phyloP scores from a whole-genome alignment of 2,329 filamentous ascomycete genomes.

The Arachnomyces sp. region DNA sequence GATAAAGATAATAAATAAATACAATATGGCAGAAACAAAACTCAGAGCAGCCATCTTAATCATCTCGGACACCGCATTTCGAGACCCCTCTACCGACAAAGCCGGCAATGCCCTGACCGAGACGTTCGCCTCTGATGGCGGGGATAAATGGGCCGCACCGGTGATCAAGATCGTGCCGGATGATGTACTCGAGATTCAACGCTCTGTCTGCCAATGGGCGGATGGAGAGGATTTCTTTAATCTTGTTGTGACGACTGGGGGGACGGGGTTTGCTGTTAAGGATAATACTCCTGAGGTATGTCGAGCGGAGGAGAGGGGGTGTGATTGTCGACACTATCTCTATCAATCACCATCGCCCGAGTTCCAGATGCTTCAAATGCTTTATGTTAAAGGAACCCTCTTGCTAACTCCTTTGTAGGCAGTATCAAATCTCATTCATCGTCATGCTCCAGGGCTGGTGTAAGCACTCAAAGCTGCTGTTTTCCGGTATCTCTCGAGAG shows the following conservation, averaged over 20 bases:
- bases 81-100: slow-evolving; percentile 70
- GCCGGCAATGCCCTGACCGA: slow-evolving; percentile 58
- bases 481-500: not conserved
- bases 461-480: slow-evolving; percentile 31
- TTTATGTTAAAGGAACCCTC: slow-evolving; percentile 6
- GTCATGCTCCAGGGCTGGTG: slow-evolving; percentile 79
- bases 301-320: slow-evolving; percentile 6
- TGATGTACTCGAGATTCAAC: slow-evolving; percentile 64
- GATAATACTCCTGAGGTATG: slow-evolving; percentile 82
- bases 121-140: slow-evolving; percentile 59
- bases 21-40: slow-evolving; percentile 26
- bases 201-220: slow-evolving; percentile 61
- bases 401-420: slow-evolving; percentile 46
- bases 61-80: slow-evolving; percentile 80
- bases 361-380: not conserved
- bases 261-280: slow-evolving; percentile 79
- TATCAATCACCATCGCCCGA: not conserved
- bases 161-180: slow-evolving; percentile 73
- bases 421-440: slow-evolving; percentile 68
- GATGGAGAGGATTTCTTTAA: slow-evolving; percentile 58
- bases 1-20: slow-evolving; percentile 5
- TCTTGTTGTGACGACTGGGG: slow-evolving; percentile 79
- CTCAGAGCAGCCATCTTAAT: slow-evolving; percentile 73
- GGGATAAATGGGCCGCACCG: slow-evolving; percentile 61
- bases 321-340: not conserved